Percentiles rank a stretch among this genome's conserved stretches.
Evolutionary conservation across 73 alveolate species (phyloP).

Genomic region (Paramecium pentaurelia): DNA sequence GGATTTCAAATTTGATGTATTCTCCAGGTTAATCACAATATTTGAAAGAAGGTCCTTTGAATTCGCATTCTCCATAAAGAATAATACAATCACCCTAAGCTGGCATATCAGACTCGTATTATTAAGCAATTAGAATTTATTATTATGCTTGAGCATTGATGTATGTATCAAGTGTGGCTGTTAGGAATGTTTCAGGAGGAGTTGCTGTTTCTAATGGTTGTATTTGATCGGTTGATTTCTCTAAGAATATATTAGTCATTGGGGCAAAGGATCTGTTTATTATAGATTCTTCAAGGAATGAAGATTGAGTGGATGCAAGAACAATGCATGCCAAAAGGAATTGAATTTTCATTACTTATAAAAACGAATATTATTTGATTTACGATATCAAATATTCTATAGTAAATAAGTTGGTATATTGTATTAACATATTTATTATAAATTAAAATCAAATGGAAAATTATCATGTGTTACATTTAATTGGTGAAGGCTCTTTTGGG

Average conservation of each 20-base stretch:
- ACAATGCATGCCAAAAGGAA: neutral
- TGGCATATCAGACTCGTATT: neutral
- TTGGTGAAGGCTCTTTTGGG: conserved; percentile 99
- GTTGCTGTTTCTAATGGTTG: neutral
- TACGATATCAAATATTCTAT: neutral
- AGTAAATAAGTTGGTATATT: neutral
- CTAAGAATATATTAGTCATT: neutral
- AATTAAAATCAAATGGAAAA: conserved; percentile 77
- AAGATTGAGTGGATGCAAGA: neutral
- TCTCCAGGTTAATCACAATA: neutral
- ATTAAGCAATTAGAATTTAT: neutral
- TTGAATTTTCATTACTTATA: neutral
- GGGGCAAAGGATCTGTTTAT: neutral
- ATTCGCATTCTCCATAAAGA: neutral
- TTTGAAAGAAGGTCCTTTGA: conserved; percentile 1
- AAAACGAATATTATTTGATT: neutral
- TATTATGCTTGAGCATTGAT: neutral
- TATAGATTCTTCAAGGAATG: neutral
- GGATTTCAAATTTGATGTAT: neutral
- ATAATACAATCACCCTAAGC: conserved; percentile 31
- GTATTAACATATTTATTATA: neutral
- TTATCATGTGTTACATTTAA: conserved; percentile 91
- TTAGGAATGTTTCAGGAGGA: neutral
- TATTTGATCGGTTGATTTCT: neutral
- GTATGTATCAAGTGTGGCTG: neutral